Conservation (phyloP, 2,329 filamentous ascomycete genomes). For the Colletotrichum salicis region DNA sequence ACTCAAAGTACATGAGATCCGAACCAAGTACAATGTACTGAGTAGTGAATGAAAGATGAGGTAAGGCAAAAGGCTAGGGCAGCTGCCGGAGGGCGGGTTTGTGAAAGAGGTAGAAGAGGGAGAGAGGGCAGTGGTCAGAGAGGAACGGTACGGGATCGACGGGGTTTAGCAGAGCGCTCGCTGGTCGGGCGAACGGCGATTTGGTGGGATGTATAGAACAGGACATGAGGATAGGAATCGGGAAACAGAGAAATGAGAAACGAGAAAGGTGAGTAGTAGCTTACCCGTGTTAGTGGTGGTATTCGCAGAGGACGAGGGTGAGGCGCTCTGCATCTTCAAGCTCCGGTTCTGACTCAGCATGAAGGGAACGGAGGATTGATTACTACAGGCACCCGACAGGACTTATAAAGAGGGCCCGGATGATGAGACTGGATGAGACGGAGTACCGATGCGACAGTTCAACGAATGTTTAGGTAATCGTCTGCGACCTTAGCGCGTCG, state of each 20-base stretch:
- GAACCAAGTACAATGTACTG: constrained; percentile 10
- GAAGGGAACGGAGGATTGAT: constrained; percentile 37
- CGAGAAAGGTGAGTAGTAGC: constrained; percentile 14
- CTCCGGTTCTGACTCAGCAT: constrained; percentile 38
- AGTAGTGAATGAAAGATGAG: constrained; percentile 20
- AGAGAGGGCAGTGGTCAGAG: constrained; percentile 9
- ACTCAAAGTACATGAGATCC: constrained; percentile 14
- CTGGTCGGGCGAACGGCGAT: constrained; percentile 1
- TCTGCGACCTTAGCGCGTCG: constrained; percentile 34
- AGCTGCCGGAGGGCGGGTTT: constrained; percentile 16
- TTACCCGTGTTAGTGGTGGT: constrained; percentile 36
- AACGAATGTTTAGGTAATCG: constrained; percentile 34
- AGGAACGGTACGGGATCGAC: constrained; percentile 15
- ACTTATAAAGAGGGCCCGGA: constrained; percentile 36
- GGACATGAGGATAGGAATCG: constrained; percentile 14
- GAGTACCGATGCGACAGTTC: constrained; percentile 35
- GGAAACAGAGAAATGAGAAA: constrained; percentile 19
- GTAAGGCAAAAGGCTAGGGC: constrained; percentile 19
- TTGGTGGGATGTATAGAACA: constrained; percentile 3
- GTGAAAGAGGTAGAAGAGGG: constrained; percentile 7
- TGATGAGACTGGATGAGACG: constrained; percentile 34
- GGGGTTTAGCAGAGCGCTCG: constrained; percentile 5
- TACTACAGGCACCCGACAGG: constrained; percentile 35
- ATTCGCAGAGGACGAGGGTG: constrained; percentile 35
- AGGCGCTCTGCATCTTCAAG: constrained; percentile 37